Conservation (phyloP, 164 flowering plant species). For the Kingdonia uniflora region DNA sequence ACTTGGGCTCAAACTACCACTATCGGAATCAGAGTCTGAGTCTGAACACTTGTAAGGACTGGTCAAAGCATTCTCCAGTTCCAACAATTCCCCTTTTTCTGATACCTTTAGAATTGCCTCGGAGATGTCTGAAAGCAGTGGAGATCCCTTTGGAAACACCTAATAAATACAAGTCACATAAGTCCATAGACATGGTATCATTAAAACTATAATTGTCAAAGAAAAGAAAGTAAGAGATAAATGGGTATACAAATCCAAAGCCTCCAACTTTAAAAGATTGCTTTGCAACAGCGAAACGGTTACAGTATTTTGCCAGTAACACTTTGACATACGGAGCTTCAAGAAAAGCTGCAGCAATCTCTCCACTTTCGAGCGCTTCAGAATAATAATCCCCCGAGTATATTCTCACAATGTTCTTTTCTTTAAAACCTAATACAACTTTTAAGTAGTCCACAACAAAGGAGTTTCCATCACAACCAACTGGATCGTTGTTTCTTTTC, state of each 20-base stretch:
- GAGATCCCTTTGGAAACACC: constrained; percentile 21
- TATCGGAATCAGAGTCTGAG: background rate
- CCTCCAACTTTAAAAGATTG: constrained; percentile 32
- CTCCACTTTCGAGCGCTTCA: constrained; percentile 11
- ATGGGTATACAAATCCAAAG: constrained; percentile 30
- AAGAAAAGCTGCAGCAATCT: constrained; percentile 16
- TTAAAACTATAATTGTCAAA: background rate
- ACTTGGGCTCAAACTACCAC: constrained; percentile 8
- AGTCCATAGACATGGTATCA: too few species aligned
- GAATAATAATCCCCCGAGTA: constrained; percentile 10
- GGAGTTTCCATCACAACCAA: constrained; percentile 22
- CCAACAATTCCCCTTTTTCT: constrained; percentile 13
- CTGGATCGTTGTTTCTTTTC: constrained; percentile 4
- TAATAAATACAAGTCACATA: background rate
- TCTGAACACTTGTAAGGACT: constrained; percentile 9
- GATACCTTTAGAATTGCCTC: constrained; percentile 19
- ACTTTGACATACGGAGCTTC: constrained; percentile 15
- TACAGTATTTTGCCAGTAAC: constrained; percentile 26
- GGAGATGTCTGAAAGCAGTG: constrained; percentile 17
- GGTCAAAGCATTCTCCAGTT: constrained; percentile 13
- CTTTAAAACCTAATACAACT: constrained; percentile 10
- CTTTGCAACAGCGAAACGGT: constrained; percentile 15
- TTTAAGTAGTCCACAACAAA: constrained; percentile 19
- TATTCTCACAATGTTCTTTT: constrained; percentile 8
- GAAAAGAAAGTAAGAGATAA: background rate